Conservation (phyloP, 78 protist species). For the Dictyostelium brefeldianum region DNA sequence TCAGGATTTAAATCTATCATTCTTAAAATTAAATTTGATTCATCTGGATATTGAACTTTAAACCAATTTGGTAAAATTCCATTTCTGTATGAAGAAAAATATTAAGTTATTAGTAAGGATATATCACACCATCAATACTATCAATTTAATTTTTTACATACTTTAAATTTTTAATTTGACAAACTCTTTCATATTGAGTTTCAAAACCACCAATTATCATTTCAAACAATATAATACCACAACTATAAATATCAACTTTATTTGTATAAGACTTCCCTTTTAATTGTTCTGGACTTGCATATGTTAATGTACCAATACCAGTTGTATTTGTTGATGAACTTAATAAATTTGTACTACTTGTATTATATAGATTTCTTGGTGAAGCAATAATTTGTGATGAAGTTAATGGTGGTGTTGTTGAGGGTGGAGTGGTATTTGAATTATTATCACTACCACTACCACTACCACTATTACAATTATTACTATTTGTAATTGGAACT, state of each 20-base stretch:
- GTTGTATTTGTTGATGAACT: constrained; percentile 24
- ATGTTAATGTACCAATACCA: constrained; percentile 52
- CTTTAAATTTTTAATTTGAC: constrained; percentile 31
- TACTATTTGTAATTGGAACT: neutral
- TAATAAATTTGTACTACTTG: neutral
- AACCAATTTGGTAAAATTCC: constrained; percentile 22
- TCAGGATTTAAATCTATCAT: constrained; percentile 27
- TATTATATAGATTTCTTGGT: neutral
- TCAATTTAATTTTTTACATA: neutral
- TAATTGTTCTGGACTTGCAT: constrained; percentile 53
- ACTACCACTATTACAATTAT: too few species aligned
- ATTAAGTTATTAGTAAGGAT: neutral
- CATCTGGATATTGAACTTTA: constrained; percentile 19
- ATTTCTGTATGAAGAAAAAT: neutral
- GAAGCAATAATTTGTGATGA: neutral
- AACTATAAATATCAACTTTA: constrained; percentile 66
- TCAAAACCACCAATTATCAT: constrained; percentile 20
- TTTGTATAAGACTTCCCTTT: constrained; percentile 13
- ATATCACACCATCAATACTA: too few species aligned
- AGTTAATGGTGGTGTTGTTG: neutral
- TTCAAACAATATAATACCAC: constrained; percentile 68
- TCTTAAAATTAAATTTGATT: constrained; percentile 13
- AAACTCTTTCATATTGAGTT: constrained; percentile 49
- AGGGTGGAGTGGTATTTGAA: neutral
- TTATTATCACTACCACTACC: too few species aligned